Conservation (phyloP, 345 rosid genomes). For the Linum usitatissimum region DNA sequence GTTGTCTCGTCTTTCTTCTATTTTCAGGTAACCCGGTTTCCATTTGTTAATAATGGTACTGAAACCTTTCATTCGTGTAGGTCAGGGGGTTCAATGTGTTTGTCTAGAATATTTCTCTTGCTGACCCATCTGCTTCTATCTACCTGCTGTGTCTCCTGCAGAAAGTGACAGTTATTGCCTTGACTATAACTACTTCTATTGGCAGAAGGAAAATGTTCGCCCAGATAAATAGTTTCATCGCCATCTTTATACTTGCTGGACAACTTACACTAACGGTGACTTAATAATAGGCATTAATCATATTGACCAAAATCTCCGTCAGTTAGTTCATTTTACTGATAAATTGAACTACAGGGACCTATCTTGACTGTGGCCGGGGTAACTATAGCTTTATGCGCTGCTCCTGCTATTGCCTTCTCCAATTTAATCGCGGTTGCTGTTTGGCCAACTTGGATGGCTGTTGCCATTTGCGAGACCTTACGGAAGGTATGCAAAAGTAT, state of each 20-base stretch:
- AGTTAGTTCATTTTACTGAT: slow-evolving; percentile 10
- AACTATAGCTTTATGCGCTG: slow-evolving; percentile 62
- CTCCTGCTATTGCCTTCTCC: slow-evolving; percentile 59
- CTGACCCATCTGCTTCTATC: neutral
- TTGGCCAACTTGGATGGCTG: slow-evolving; percentile 82
- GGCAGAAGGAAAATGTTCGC: slow-evolving; percentile 82
- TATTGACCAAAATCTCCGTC: neutral
- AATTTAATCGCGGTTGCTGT: slow-evolving; percentile 65
- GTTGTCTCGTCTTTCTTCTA: slow-evolving; percentile 92
- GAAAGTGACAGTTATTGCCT: slow-evolving; percentile 85
- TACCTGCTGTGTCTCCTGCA: slow-evolving; percentile 31
- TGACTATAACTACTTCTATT: slow-evolving; percentile 56
- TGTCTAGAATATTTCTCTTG: neutral
- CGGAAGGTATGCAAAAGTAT: slow-evolving; percentile 54
- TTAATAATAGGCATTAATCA: neutral
- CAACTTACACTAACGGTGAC: slow-evolving; percentile 82
- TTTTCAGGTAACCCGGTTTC: slow-evolving; percentile 49
- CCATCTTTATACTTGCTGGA: slow-evolving; percentile 80
- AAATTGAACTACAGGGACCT: slow-evolving; percentile 42
- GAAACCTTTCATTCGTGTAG: neutral
- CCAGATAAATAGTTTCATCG: slow-evolving; percentile 91
- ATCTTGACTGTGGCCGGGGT: slow-evolving; percentile 81
- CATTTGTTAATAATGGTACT: neutral
- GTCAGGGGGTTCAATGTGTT: no score
- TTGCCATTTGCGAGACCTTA: slow-evolving; percentile 74